Conservation (phyloP, 345 rosid genomes). For the Dovyalis caffra region DNA sequence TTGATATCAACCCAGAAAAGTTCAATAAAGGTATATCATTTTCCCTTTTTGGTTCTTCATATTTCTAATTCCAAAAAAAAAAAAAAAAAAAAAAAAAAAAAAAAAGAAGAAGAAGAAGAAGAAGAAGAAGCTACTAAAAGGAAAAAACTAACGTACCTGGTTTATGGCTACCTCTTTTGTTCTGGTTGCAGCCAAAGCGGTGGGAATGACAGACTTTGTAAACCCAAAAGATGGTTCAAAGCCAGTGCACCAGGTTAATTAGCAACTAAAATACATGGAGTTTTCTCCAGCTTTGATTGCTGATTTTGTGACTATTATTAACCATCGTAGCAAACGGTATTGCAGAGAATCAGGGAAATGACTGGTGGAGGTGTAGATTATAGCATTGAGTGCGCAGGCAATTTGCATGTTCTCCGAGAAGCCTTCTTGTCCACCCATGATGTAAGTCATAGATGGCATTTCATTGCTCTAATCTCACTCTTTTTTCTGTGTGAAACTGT, state of each 20-base stretch:
- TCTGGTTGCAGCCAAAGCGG: constrained; percentile 24
- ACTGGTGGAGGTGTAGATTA: constrained; percentile 62
- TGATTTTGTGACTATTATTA: neutral
- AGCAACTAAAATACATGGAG: neutral
- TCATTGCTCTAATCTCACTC: neutral
- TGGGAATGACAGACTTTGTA: constrained; percentile 40
- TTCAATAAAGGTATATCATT: constrained; percentile 40
- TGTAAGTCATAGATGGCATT: neutral
- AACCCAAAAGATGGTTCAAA: constrained; percentile 28
- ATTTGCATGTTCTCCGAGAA: constrained; percentile 54
- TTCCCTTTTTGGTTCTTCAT: neutral
- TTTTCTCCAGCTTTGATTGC: neutral
- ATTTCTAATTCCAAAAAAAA: neutral
- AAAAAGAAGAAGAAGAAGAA: too few relatives aligned
- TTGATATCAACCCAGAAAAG: constrained; percentile 53
- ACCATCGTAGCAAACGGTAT: neutral
- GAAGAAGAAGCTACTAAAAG: neutral
- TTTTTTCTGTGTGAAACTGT: too few relatives aligned
- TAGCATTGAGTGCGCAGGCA: constrained; percentile 62
- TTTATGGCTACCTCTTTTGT: neutral
- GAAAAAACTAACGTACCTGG: neutral
- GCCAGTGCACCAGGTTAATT: constrained; percentile 42
- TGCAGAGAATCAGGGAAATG: constrained; percentile 53
- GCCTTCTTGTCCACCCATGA: constrained; percentile 59
- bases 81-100: too few relatives aligned